Conservation (phyloP, 345 rosid genomes). For the Luvunga scandens region DNA sequence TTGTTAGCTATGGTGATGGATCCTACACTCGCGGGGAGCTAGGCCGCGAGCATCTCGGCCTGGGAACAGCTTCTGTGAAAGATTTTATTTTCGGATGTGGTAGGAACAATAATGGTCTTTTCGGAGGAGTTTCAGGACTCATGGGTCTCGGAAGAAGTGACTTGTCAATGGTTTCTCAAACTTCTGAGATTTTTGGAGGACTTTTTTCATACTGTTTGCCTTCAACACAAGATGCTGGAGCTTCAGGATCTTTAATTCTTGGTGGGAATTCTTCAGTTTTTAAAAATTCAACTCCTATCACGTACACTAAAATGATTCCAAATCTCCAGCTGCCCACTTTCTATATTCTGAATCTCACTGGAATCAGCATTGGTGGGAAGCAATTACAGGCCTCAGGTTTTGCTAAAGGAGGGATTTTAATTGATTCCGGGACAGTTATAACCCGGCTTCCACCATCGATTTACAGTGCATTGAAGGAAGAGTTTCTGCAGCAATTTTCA, state of each 20-base stretch:
- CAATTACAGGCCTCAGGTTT: constrained; percentile 37
- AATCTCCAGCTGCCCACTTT: constrained; percentile 64
- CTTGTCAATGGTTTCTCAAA: constrained; percentile 68
- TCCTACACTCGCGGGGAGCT: constrained; percentile 80
- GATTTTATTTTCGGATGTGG: constrained; percentile 82
- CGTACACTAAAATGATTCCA: constrained; percentile 59
- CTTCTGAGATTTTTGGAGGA: constrained; percentile 48
- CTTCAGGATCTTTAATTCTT: constrained; percentile 72
- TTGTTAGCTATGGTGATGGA: constrained; percentile 82
- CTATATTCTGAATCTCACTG: constrained; percentile 78
- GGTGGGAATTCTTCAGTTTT: constrained; percentile 57
- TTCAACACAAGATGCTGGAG: constrained; percentile 40
- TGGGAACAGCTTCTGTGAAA: constrained; percentile 39
- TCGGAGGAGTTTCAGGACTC: constrained; percentile 87
- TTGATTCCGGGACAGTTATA: constrained; percentile 90
- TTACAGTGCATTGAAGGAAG: constrained; percentile 62
- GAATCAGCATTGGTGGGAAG: constrained; percentile 59
- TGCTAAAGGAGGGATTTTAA: constrained; percentile 44
- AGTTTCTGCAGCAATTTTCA: constrained; percentile 67
- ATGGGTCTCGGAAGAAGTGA: constrained; percentile 82
- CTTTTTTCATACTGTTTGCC: constrained; percentile 92
- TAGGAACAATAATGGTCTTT: constrained; percentile 66
- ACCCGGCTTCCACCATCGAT: constrained; percentile 75
- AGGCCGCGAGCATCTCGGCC: constrained; percentile 47
- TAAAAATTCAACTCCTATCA: constrained; percentile 59